Conservation (phyloP, 2,329 filamentous ascomycete species). For the Alternaria sp. region DNA sequence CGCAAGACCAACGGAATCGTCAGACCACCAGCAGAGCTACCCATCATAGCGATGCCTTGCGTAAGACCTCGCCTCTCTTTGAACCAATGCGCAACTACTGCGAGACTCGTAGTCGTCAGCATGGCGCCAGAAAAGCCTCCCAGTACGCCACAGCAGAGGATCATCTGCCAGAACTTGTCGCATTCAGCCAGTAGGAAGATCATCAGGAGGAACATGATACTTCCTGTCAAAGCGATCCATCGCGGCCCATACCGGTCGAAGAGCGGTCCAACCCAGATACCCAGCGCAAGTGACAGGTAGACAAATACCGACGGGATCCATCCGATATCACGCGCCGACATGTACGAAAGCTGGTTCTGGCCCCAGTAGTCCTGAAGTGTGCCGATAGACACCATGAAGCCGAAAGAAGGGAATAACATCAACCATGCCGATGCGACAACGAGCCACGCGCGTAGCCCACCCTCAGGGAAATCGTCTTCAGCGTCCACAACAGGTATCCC, state of each 20-base stretch:
- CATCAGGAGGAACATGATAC: slow-evolving; percentile 35
- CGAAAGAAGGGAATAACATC: slow-evolving; percentile 44
- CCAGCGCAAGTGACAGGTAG: slow-evolving; percentile 81
- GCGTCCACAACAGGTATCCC: slow-evolving; percentile 25
- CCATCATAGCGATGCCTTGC: slow-evolving; percentile 50
- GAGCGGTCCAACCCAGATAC: slow-evolving; percentile 83
- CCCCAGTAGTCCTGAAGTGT: slow-evolving; percentile 82
- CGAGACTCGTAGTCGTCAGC: slow-evolving; percentile 47
- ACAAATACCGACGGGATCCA: slow-evolving; percentile 92
- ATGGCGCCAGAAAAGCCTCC: slow-evolving; percentile 50
- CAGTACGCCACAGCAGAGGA: slow-evolving; percentile 50
- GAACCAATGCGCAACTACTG: slow-evolving; percentile 50
- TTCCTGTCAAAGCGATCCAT: slow-evolving; percentile 43
- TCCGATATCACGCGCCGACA: slow-evolving; percentile 70
- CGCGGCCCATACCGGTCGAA: slow-evolving; percentile 55
- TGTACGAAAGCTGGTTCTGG: slow-evolving; percentile 71
- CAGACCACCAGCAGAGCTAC: slow-evolving; percentile 45
- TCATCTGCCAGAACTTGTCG: slow-evolving; percentile 51
- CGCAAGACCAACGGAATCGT: slow-evolving; percentile 46
- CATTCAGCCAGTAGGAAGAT: slow-evolving; percentile 44
- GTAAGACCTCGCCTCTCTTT: slow-evolving; percentile 46
- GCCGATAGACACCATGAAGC: slow-evolving; percentile 60
- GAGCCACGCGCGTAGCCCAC: slow-evolving; percentile 49
- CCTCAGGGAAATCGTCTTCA: slow-evolving; percentile 47
- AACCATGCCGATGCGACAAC: slow-evolving; percentile 49